Evolutionary conservation across 345 rosid species (phyloP).

Genomic region (Eucalyptus erythrocorys): DNA sequence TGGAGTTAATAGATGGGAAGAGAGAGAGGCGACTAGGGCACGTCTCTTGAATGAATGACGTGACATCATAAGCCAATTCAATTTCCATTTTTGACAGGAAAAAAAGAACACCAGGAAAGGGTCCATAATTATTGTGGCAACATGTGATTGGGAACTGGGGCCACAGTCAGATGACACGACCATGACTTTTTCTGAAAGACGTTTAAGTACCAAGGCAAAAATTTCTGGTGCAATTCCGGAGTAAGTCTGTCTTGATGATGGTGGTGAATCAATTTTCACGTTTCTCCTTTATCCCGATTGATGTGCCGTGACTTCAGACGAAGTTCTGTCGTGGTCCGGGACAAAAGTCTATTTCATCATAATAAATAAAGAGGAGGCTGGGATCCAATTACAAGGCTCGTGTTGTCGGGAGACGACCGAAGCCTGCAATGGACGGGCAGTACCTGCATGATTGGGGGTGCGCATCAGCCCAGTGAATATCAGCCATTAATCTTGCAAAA

Average conservation of each 20-base stretch:
- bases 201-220: not conserved
- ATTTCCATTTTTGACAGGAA: not conserved
- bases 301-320: too few species aligned
- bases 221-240: not conserved
- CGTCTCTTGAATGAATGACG: not conserved
- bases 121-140: not conserved
- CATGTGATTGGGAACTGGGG: not conserved
- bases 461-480: not conserved
- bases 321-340: not conserved
- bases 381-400: not conserved
- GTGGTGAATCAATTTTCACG: not conserved
- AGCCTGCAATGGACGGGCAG: not conserved
- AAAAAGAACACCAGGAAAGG: not conserved
- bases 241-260: not conserved
- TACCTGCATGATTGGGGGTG: not conserved
- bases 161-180: not conserved
- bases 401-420: not conserved
- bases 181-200: not conserved
- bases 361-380: not conserved
- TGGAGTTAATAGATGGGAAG: not conserved
- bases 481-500: not conserved
- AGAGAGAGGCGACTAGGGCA: not conserved
- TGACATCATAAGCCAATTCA: not conserved
- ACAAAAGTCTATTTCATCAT: not conserved
- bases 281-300: accelerated